Conservation (phyloP, 2,329 filamentous ascomycete genomes). For the Ophiostoma himal-ulmi region DNA sequence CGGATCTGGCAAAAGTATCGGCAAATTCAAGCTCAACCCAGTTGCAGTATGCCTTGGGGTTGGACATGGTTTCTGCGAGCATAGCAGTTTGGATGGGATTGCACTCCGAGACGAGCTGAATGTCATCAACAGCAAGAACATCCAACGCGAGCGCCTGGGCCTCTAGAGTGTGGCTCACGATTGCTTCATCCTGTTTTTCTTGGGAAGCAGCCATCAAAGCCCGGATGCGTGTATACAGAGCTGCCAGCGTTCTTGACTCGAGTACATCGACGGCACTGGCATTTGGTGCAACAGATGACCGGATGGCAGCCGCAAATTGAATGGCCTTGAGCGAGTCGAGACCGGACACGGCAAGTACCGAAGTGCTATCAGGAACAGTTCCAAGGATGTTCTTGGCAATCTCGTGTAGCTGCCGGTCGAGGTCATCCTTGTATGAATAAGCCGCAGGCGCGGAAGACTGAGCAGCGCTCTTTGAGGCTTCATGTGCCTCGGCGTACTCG, state of each 20-base stretch:
- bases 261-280: conserved; percentile 59
- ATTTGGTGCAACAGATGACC: conserved; percentile 46
- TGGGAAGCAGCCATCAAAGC: background rate
- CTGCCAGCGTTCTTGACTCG: conserved; percentile 42
- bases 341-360: conserved; percentile 33
- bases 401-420: conserved; percentile 35
- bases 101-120: conserved; percentile 42
- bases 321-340: conserved; percentile 42
- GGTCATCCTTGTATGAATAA: conserved; percentile 29
- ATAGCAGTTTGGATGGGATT: conserved; percentile 73
- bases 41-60: conserved; percentile 66
- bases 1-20: background rate
- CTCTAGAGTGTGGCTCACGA: background rate
- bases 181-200: background rate
- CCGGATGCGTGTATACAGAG: conserved; percentile 26
- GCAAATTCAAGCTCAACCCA: conserved; percentile 60
- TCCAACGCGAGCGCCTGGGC: background rate
- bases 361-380: conserved; percentile 28
- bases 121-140: background rate
- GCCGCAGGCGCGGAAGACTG: conserved; percentile 17
- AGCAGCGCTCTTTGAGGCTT: background rate
- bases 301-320: conserved; percentile 56
- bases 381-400: conserved; percentile 31
- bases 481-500: conserved; percentile 40
- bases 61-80: conserved; percentile 64